Conservation (phyloP, 31 red algal genomes). For the Bonnemaisonia californica region DNA sequence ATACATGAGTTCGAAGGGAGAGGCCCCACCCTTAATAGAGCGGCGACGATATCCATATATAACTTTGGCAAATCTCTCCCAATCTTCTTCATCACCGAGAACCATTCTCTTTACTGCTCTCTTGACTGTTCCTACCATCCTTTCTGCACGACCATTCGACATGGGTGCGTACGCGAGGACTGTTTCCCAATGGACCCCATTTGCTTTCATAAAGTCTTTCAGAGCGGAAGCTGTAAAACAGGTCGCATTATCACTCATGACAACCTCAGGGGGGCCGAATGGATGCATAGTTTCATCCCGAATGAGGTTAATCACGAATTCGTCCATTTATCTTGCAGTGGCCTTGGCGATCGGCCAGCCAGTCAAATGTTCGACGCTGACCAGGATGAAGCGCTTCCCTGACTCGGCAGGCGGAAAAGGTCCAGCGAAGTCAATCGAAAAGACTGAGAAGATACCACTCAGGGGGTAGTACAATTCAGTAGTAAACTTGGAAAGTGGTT, state of each 20-base stretch:
- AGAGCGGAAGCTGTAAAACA: background rate
- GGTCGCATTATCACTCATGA: conserved; percentile 13
- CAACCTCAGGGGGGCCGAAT: background rate
- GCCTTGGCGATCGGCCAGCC: conserved; percentile 3
- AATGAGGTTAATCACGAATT: background rate
- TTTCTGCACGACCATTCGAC: conserved; percentile 8
- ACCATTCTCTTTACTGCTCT: background rate
- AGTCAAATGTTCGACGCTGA: background rate
- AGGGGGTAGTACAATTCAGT: background rate
- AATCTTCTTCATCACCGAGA: background rate
- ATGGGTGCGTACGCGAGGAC: conserved; percentile 26
- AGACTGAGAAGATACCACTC: background rate
- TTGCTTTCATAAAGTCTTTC: background rate
- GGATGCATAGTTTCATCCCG: background rate
- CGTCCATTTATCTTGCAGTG: background rate
- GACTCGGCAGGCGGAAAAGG: background rate
- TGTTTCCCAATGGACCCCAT: background rate
- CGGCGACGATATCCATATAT: conserved; percentile 25
- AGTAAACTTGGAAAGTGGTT: background rate
- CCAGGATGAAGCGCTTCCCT: background rate
- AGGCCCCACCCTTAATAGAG: background rate
- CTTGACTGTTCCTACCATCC: conserved; percentile 16
- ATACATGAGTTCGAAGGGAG: background rate
- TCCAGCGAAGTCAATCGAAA: conserved; percentile 18
- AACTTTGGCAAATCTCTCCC: background rate